phyloP scores from a whole-genome alignment of 2,329 filamentous ascomycete species.

The Penicillium expansum region DNA sequence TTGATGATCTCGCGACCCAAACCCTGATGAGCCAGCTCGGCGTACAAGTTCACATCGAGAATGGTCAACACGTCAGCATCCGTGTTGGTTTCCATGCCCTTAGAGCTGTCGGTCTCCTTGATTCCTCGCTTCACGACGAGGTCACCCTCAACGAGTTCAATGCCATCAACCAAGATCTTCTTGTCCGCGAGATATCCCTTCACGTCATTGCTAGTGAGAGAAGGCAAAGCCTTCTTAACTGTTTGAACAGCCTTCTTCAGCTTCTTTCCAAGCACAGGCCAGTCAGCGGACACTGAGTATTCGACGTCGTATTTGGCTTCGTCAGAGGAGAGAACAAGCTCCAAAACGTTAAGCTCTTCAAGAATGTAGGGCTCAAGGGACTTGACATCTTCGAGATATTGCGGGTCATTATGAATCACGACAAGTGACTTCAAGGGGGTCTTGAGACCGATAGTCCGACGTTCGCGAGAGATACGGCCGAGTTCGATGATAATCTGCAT shows the following conservation, averaged over 20 bases:
- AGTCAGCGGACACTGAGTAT: constrained; percentile 86
- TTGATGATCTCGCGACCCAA: constrained; percentile 90
- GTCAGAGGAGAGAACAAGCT: constrained; percentile 78
- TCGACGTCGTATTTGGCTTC: constrained; percentile 90
- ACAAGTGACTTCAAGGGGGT: constrained; percentile 86
- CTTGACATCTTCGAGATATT: constrained; percentile 82
- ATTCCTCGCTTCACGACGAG: constrained; percentile 77
- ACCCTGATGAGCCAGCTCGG: constrained; percentile 83
- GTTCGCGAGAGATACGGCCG: constrained; percentile 79
- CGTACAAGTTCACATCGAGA: constrained; percentile 76
- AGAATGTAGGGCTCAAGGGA: constrained; percentile 84
- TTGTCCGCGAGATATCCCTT: constrained; percentile 72
- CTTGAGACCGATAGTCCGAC: constrained; percentile 80
- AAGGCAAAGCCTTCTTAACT: constrained; percentile 86
- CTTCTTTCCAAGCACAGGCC: constrained; percentile 93
- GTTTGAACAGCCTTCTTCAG: constrained; percentile 90
- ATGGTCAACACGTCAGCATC: constrained; percentile 89
- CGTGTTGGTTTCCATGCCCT: constrained; percentile 79
- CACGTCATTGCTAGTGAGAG: constrained; percentile 74
- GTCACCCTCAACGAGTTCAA: constrained; percentile 77
- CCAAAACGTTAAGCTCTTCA: constrained; percentile 87
- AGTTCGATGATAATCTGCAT: constrained; percentile 98
- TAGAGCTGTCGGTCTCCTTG: constrained; percentile 67
- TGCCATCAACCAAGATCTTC: constrained; percentile 79
- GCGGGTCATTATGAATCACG: constrained; percentile 77